Evolutionary conservation across 768 basidiomycete genomes (phyloP), one percentile per base, ranked within the genome.

Genomic region (Leccinum rimulosum): DNA sequence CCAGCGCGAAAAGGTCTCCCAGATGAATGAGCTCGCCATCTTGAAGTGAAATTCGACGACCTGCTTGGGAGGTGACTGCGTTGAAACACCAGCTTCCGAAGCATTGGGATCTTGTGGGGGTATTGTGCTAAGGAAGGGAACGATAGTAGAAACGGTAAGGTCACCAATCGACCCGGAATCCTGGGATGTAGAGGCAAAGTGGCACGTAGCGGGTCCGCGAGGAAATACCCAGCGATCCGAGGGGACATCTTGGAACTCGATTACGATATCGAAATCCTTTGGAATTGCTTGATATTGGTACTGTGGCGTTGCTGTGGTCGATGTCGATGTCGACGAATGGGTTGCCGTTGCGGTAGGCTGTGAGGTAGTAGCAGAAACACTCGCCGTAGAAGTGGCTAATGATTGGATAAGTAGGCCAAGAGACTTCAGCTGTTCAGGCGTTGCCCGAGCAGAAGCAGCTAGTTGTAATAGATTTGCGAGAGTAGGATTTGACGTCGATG

Each of bases 321-420:
- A 22, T 25, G 66, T 58, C n/a, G 66, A 22, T 25, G 63, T 61
- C 36, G 54, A 64, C 10, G 66, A 50, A 28, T 57, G 53, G 15
- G 61, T 40, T 50, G 30, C 58, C 6, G 54, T 19, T 30, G 48
- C 6, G 17, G 30, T 51, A n/a, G 40, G 33, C 10, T 63, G 68
- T 17, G 63, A 60, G 9, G 54, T 36, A 28, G 61, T 35, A 36
- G 62, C 6, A 50, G 57, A 33, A 19, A 43, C 5, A 22, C n/a
- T 36, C 40, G 61, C 54, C 25, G 45, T 19, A 30, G 69, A 56
- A 53, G n/a, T 63, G 55, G 85, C 81, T 48, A 91, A 67, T 25
- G 88, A 85, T 60, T 87, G 86, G 43, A 92, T 86, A n/a, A 89
- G 79, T n/a, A 86, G 70, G 27, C 85, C 86, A 25, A 91, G 82